These are phyloP conservation scores for Fimicolochytrium jonesii DNA, from an alignment of 192 early-diverging fungal genomes.

Conservation along the genomic window DNA sequence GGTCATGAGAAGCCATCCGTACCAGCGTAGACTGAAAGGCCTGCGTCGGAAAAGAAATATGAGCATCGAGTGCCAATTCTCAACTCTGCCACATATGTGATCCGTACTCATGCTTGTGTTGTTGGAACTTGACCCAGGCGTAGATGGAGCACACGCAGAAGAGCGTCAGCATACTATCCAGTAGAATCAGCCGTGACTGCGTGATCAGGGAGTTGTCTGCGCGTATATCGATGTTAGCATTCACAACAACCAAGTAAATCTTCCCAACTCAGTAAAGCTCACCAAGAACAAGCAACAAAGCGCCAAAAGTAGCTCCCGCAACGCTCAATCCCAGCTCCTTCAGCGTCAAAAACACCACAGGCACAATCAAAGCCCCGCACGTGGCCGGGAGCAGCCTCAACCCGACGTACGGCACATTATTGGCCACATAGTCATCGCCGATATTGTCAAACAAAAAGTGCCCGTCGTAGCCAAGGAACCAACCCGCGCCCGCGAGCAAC, in stretches of 20 bases:
- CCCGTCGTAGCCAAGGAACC: conserved; percentile 88
- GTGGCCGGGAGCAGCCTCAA: conserved; percentile 75
- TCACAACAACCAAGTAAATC: no score
- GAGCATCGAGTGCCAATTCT: no score
- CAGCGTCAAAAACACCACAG: conserved; percentile 78
- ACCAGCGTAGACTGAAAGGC: conserved; percentile 77
- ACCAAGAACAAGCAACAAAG: conserved; percentile 81
- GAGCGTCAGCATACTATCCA: conserved; percentile 91
- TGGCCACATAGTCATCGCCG: conserved; percentile 80
- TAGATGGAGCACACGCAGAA: conserved; percentile 83
- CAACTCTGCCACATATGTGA: no score
- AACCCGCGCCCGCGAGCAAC: conserved; percentile 78
- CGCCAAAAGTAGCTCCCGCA: conserved; percentile 67
- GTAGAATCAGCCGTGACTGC: conserved; percentile 87
- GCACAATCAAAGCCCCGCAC: conserved; percentile 72
- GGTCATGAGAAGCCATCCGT: conserved; percentile 76
- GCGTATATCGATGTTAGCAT: no score
- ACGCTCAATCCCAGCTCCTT: conserved; percentile 82
- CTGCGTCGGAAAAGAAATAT: conserved; percentile 41
- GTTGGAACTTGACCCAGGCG: conserved; percentile 85
- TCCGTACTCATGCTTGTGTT: conserved; percentile 43
- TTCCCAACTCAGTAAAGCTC: no score
- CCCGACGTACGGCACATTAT: conserved; percentile 86
- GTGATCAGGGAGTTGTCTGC: conserved; percentile 86
- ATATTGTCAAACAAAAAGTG: conserved; percentile 94